Conservation (phyloP, 2,329 filamentous ascomycete species). For the Helotiales sp. region DNA sequence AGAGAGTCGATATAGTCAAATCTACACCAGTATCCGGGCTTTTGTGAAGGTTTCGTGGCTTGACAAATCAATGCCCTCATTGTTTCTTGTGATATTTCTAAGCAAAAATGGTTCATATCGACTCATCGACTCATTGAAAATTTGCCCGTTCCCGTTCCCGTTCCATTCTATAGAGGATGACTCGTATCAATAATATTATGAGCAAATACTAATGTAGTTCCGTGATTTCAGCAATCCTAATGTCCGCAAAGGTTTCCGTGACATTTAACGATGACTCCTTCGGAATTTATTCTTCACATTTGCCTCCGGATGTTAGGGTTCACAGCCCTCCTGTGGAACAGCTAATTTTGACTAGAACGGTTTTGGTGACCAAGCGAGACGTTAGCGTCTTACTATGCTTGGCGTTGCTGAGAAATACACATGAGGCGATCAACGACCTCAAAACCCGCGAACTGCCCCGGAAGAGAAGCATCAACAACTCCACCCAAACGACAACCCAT, state of each 20-base stretch:
- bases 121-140: not conserved
- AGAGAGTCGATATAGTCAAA: too few relatives aligned
- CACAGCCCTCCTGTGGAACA: not conserved
- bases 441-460: conserved; percentile 12
- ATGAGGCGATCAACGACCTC: conserved; percentile 6
- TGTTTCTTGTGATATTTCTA: not conserved
- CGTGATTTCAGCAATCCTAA: too few relatives aligned
- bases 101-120: not conserved
- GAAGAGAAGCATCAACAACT: conserved; percentile 34
- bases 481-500: conserved; percentile 54
- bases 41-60: not conserved
- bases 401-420: conserved; percentile 27
- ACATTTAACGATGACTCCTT: not conserved
- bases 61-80: not conserved
- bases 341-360: not conserved
- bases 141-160: not conserved
- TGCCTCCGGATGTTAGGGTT: not conserved
- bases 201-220: too few relatives aligned
- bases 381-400: conserved; percentile 23
- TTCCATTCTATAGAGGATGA: not conserved
- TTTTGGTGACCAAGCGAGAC: conserved; percentile 5
- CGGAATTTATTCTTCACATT: not conserved
- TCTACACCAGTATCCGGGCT: too few relatives aligned
- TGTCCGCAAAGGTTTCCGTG: not conserved
- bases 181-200: too few relatives aligned